phyloP scores from a whole-genome alignment of 768 basidiomycete genomes.

The Mycena capillaripes region DNA sequence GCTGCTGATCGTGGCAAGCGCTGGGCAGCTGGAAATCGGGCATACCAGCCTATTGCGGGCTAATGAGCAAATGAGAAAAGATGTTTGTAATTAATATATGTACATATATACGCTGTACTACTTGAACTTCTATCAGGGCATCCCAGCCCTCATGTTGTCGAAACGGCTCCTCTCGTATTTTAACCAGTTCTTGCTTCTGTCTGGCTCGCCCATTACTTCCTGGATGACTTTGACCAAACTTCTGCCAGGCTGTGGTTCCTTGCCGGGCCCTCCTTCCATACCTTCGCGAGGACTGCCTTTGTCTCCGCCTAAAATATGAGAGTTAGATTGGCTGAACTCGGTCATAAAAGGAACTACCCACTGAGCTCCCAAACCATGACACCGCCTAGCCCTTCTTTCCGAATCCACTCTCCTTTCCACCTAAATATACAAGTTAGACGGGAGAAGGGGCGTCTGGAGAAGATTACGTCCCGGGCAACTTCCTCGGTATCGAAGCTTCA shows the following conservation, averaged over 20 bases:
- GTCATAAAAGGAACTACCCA: background rate
- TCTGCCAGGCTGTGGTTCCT: slow-evolving; percentile 76
- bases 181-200: slow-evolving; percentile 84
- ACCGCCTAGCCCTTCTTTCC: slow-evolving; percentile 82
- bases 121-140: slow-evolving; percentile 48
- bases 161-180: slow-evolving; percentile 82
- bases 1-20: slow-evolving; percentile 71
- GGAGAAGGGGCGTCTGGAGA: background rate
- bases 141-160: slow-evolving; percentile 83
- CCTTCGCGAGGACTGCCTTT: slow-evolving; percentile 76
- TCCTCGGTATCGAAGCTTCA: slow-evolving; percentile 84
- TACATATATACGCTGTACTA: slow-evolving; percentile 21
- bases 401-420: slow-evolving; percentile 88
- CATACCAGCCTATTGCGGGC: slow-evolving; percentile 61
- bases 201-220: slow-evolving; percentile 82
- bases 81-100: too few relatives aligned
- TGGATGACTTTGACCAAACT: slow-evolving; percentile 84
- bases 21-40: slow-evolving; percentile 86
- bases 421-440: slow-evolving; percentile 8
- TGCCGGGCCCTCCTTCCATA: slow-evolving; percentile 82
- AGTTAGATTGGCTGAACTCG: background rate
- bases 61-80: slow-evolving; percentile 27
- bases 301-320: slow-evolving; percentile 64
- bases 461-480: slow-evolving; percentile 55
- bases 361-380: slow-evolving; percentile 97